Base-by-base conservation (phyloP, 257 asterid genomes). In the Osmanthus fragrans region DNA sequence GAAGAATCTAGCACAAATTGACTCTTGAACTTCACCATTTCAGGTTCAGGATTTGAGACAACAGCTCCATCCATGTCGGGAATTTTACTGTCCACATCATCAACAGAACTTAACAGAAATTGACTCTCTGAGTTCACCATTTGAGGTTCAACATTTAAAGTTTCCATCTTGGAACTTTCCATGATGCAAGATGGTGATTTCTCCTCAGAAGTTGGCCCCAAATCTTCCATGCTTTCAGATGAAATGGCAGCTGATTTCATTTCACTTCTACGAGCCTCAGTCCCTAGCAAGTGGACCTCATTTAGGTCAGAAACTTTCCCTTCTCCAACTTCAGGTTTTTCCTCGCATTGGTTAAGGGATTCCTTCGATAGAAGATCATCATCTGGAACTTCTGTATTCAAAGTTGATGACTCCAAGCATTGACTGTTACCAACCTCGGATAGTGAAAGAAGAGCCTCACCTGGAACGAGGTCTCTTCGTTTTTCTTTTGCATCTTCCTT, bases 211-310 rank as follows among this genome's bases (percentile, higher is more conserved):
- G 39, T 9, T 78, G 23, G 66, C 66, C 42, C 33, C 56, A 23
- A 33, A 45, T 72, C 65, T 47, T 51, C 40, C 21, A 25, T 36
- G 65, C 33, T 71, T 27, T 29, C 76, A 70, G 65, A 73, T 33
- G 34, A 71, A 70, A 70, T 32, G 65, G 47, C 67, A 77, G 64
- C 33, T 6, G 32, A 27, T 63, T 63, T 29, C 71, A 30, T 77
- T 45, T 77, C 81, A 77, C 60, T 36, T 77, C 72, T 75, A 77
- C 77, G 71, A 71, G 60, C 56, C 60, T 45, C 80, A 77, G 73
- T 12, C 8, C 36, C 34, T 63, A 10, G 18, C 21, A 63, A 32
- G 33, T 27, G 19, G 18, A 70, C 58, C 18, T 71, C 54, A 71
- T 21, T 49, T 37, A 49, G 58, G n/a, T 11, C 32, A 71, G 74